Evolutionary conservation across 345 rosid species (phyloP), one percentile per base, ranked within the genome.

Genomic region (Laguncularia racemosa): DNA sequence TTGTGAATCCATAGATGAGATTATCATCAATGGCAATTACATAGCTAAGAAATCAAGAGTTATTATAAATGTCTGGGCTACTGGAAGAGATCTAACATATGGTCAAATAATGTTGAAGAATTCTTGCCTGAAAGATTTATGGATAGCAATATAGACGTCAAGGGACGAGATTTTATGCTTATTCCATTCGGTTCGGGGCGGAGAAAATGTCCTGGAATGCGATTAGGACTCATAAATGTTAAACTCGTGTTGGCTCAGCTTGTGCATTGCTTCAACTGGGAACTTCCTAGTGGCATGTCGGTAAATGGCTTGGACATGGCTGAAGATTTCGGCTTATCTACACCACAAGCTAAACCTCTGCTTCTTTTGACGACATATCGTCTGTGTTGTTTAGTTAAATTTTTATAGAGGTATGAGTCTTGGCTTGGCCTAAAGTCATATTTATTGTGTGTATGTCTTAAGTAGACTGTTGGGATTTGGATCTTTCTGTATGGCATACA

Each of bases 1-100:
- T 10, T 54, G 7, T n/a, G 53, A 28, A 21, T 50, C 26, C 15
- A 13, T 16, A 21, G 62, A 59, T 8, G 62, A 59, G 20, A 20
- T 18, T 13, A 38, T 61, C n/a, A 18, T 43, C 43, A 20, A 23
- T 13, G 51, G 51, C 2, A 48, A 49, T 44, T 9, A 14, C 20
- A 14, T 64, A 10, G 43, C 33, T 1, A 40, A 57, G 38, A 19
- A 26, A 33, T 9, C 61, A n/a, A 48, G 52, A 20, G 20, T 64
- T 44, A 16, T 50, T 2, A 43, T 64, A 21, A 57, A 56, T 1
- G 61, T 48, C 0, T 49, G 68, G 68, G 62, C 68, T 14, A 44
- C 56, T 33, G 52, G 51, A 20, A 49, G 62, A n/a, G 61, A 64
- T 14, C 19, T n/a, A 26, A n/a, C 9, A 16, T 50, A 8, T 64